Evolutionary conservation across 1,284 basidiomycete genomes (phyloP), one percentile per base, ranked within the genome.

Genomic region (Porphyrellus sp.): DNA sequence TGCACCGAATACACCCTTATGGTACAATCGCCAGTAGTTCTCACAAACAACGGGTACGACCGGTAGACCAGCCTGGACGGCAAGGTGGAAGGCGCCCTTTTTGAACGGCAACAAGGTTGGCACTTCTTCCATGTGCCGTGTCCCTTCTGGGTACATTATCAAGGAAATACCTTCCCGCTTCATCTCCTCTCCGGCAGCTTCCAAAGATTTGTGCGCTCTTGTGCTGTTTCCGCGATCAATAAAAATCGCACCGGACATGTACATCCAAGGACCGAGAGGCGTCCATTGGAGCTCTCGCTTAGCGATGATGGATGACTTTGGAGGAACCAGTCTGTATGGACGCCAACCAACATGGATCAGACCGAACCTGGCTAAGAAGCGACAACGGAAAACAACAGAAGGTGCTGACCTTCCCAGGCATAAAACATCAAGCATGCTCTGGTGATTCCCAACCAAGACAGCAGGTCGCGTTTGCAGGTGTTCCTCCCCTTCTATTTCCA

Each of bases 31-130:
- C 81, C 90, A 89, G 70, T 98, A 98, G 72, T 98, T 98, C 73
- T 99, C 94, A 59, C 87, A 88, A 0, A 99, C 88, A 49, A 99
- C 82, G 9, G 96, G 94, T 16, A 93, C 81, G 60, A 99, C 86
- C 7, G 94, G 93, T 40, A 96, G 79, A 21, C 86, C 86, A 8
- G 88, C 86, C 72, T 97, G 88, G 15, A 98, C 79, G 13, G 97
- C 96, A 33, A 98, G 80, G 67, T 99, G 93, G 79, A 99, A 99
- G 1, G 94, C 95, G 35, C 97, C 97, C 73, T 98, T 99, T 77
- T 99, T 99, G 76, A 99, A 90, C 0, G 93, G 89, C 3, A 93
- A 77, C 65, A 98, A 72, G 30, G 80, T 77, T 8, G 86, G 79
- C 40, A 78, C 74, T 57, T 84, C 75, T n/a, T 79, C 77, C 52